phyloP scores from a whole-genome alignment of 2,329 filamentous ascomycete genomes.

The Xylaria sp. region DNA sequence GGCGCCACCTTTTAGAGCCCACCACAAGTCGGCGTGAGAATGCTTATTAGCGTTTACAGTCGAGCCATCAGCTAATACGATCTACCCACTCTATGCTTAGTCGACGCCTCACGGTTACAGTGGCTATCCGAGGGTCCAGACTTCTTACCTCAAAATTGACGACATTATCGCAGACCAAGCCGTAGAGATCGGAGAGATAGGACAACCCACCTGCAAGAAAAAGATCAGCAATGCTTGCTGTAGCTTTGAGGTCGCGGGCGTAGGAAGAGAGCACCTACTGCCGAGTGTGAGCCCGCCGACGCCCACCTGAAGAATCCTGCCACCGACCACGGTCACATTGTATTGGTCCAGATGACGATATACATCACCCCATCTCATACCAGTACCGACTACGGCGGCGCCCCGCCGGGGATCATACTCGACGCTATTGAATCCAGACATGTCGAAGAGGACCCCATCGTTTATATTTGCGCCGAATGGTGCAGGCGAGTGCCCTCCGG shows the following conservation, averaged over 20 bases:
- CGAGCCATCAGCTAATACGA: conserved; percentile 42
- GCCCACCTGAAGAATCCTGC: conserved; percentile 35
- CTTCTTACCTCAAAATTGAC: conserved; percentile 36
- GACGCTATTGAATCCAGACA: conserved; percentile 31
- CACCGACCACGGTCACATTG: conserved; percentile 37
- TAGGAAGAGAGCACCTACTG: conserved; percentile 18
- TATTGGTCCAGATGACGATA: conserved; percentile 34
- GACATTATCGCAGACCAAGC: conserved; percentile 36
- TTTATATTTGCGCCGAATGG: conserved; percentile 34
- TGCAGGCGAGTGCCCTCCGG: conserved; percentile 35
- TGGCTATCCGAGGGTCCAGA: not conserved
- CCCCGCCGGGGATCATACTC: conserved; percentile 30
- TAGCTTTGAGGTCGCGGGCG: not conserved
- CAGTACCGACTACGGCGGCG: conserved; percentile 33
- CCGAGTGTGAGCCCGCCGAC: conserved; percentile 37
- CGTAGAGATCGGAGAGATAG: conserved; percentile 34
- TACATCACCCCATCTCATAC: conserved; percentile 35
- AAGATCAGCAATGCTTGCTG: conserved; percentile 16
- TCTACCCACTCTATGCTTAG: conserved; percentile 25
- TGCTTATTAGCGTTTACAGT: conserved; percentile 36
- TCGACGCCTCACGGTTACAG: not conserved
- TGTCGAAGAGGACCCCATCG: conserved; percentile 34
- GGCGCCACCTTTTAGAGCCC: conserved; percentile 38
- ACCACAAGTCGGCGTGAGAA: conserved; percentile 35
- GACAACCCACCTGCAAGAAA: conserved; percentile 32